Percentiles rank a stretch among this genome's conserved stretches.
Evolutionary conservation across 2,329 filamentous ascomycete genomes (phyloP).

Genomic region (Epichloe typhina): DNA sequence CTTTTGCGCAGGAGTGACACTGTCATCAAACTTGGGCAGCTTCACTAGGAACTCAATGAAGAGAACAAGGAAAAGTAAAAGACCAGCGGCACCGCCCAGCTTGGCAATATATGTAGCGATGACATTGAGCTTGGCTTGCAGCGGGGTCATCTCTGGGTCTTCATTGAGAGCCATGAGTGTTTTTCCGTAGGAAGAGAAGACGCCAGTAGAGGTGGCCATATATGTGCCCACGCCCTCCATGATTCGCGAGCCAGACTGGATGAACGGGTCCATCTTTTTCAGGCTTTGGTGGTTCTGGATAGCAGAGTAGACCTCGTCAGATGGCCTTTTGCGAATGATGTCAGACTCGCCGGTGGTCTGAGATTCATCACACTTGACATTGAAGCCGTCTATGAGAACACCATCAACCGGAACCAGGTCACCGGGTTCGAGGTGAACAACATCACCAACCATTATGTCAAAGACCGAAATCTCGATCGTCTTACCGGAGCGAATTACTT

Average conservation of each 20-base stretch:
- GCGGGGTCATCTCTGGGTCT: conserved; percentile 60
- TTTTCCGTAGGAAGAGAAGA: conserved; percentile 62
- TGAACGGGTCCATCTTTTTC: conserved; percentile 68
- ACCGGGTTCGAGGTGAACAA: conserved; percentile 60
- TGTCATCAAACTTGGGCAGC: conserved; percentile 37
- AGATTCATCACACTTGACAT: conserved; percentile 65
- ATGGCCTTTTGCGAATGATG: conserved; percentile 53
- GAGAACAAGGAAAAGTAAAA: conserved; percentile 71
- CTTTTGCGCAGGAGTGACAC: conserved; percentile 51
- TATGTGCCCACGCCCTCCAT: conserved; percentile 67
- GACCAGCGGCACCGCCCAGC: conserved; percentile 61
- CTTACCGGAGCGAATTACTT: conserved; percentile 57
- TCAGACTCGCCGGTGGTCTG: conserved; percentile 72
- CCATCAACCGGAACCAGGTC: conserved; percentile 65
- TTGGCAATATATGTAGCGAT: conserved; percentile 70
- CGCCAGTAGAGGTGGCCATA: conserved; percentile 59
- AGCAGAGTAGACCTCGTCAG: conserved; percentile 54
- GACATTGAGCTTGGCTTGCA: conserved; percentile 63
- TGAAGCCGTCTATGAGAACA: conserved; percentile 58
- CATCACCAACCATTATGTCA: conserved; percentile 56
- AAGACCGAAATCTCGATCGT: conserved; percentile 57
- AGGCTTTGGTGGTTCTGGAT: conserved; percentile 53
- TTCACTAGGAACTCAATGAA: conserved; percentile 73
- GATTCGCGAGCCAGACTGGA: conserved; percentile 71
- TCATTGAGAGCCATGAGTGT: conserved; percentile 63